Evolutionary conservation across 2,329 filamentous ascomycete species (phyloP), one percentile per base, ranked within the genome.

Genomic region (Dactylonectria macrodidyma): DNA sequence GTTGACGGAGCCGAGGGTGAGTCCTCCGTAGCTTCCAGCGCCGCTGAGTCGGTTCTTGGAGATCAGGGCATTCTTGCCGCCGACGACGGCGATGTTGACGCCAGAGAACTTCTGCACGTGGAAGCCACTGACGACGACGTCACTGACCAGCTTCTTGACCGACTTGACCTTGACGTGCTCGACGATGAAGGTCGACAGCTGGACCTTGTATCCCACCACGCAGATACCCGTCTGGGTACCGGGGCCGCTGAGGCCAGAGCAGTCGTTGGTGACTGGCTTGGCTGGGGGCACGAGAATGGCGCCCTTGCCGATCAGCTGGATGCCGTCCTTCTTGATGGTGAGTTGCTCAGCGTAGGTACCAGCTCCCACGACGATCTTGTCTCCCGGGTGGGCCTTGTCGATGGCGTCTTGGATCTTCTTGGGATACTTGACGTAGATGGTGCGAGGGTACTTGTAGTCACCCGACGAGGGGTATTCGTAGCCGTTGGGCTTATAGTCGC

Each of bases 321-420:
- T 79, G 1, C 75, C 77, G 19, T 78, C 71, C 54, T 73, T 81
- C 19, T 72, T 69, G 62, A 82, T 81, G 2, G 74, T 76, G 7
- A 82, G 59, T 30, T 81, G 79, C 62, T 82, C 80, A 0, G 50
- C 9, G 44, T 82, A 82, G 0, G 67, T 76, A 6, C 80, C 80
- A 2, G 70, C 52, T 19, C 71, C 75, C 9, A 82, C 79, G 2
- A 78, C 59, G 47, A 82, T 81, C 6, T 67, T 66, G 34, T 77
- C 77, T 8, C 79, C 78, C 0, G 68, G 69, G 1, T 50, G 61
- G 19, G 80, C 79, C 2, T 41, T 44, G 9, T 67, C 62, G 59
- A 81, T 75, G 12, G 77, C 79, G 5, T 65, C 38, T 34, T 81
- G 77, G 52, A 81, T 81, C 55, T 67, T 75, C 48, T 73, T 65